Percentiles rank a stretch among this genome's conserved stretches.
Conservation (phyloP, 2,329 filamentous ascomycete species). For the Hymenoscyphus occultus region DNA sequence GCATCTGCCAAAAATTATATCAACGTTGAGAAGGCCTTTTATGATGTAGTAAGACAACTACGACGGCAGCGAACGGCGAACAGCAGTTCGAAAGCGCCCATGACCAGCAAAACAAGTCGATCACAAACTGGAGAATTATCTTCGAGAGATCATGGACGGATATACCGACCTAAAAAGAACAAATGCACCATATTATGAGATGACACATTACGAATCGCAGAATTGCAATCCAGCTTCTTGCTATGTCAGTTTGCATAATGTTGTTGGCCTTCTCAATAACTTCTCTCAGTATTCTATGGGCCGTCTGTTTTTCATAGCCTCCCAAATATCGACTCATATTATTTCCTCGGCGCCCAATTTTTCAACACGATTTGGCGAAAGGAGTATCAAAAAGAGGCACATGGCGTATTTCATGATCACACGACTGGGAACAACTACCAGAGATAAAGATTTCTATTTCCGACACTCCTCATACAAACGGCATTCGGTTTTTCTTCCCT, state of each 20-base stretch:
- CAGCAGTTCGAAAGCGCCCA: slow-evolving; percentile 18
- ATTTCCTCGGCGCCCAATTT: slow-evolving; percentile 26
- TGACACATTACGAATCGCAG: slow-evolving; percentile 7
- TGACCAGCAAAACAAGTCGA: slow-evolving; percentile 27
- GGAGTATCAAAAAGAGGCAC: slow-evolving; percentile 37
- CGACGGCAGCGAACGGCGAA: slow-evolving; percentile 69
- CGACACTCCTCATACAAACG: slow-evolving; percentile 9
- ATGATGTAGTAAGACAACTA: slow-evolving; percentile 90
- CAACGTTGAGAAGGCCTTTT: slow-evolving; percentile 98
- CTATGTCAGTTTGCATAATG: slow-evolving; percentile 23
- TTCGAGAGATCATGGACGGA: slow-evolving; percentile 29
- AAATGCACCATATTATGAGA: slow-evolving; percentile 38
- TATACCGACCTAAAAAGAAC: slow-evolving; percentile 28
- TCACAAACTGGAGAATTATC: slow-evolving; percentile 26
- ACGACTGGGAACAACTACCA: slow-evolving; percentile 8
- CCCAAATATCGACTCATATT: slow-evolving; percentile 18
- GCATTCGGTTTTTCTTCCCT: slow-evolving; percentile 14
- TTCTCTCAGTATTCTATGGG: slow-evolving; percentile 13
- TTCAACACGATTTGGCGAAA: slow-evolving; percentile 33
- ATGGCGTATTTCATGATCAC: slow-evolving; percentile 28
- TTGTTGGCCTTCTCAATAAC: slow-evolving; percentile 24
- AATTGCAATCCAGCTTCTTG: slow-evolving; percentile 10
- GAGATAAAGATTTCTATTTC: slow-evolving; percentile 9
- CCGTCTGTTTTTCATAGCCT: slow-evolving; percentile 10
- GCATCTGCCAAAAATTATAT: slow-evolving; percentile 97